These are phyloP conservation scores for Cenococcum geophilum DNA, from an alignment of 495 filamentous ascomycete species.

Conservation along the genomic window DNA sequence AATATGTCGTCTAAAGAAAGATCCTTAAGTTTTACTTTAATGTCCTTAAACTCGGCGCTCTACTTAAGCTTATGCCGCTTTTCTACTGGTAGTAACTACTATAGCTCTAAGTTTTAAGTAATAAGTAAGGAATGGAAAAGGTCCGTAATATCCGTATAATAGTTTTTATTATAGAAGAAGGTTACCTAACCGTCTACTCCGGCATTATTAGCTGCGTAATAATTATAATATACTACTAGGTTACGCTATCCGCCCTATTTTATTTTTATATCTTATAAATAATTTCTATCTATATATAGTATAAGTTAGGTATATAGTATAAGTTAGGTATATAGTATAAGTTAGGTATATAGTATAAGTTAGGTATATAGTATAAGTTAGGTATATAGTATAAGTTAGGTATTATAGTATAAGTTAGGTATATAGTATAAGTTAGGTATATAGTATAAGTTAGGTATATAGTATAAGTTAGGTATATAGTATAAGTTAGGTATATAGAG, in stretches of 20 bases:
- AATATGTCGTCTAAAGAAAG: constrained; percentile 22
- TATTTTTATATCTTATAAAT: constrained; percentile 28
- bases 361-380: too few species aligned
- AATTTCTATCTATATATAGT: constrained; percentile 27
- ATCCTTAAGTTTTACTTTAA: constrained; percentile 25
- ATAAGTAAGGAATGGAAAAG: constrained; percentile 26
- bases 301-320: constrained; percentile 16
- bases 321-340: too few species aligned
- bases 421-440: too few species aligned
- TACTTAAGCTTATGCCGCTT: too few species aligned
- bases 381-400: too few species aligned
- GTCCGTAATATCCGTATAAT: constrained; percentile 23
- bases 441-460: too few species aligned
- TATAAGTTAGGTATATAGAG: too few species aligned
- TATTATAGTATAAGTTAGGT: too few species aligned
- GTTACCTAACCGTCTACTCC: constrained; percentile 22
- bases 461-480: too few species aligned
- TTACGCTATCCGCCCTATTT: constrained; percentile 27
- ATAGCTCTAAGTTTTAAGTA: constrained; percentile 27
- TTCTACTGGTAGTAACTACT: too few species aligned
- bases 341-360: too few species aligned
- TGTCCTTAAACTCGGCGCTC: constrained; percentile 17
- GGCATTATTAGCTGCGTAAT: constrained; percentile 28
- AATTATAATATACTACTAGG: constrained; percentile 18
- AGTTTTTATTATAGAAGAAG: constrained; percentile 25